Conservation (phyloP, 176 grass and related monocot species). For the Carex kokanica region DNA sequence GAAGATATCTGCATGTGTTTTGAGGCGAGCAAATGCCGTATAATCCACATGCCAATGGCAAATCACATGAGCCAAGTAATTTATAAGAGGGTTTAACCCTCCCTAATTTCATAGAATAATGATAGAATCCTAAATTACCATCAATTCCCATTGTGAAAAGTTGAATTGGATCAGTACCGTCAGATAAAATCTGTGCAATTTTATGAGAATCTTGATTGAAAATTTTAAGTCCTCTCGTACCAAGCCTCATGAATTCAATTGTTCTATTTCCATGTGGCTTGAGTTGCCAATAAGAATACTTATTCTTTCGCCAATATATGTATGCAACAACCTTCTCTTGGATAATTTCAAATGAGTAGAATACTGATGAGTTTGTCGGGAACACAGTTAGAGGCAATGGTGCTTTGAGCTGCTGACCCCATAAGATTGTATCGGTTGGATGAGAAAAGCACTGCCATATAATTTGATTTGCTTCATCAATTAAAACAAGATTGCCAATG, state of each 20-base stretch:
- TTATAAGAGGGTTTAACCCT: constrained; percentile 26
- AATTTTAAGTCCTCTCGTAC: constrained; percentile 29
- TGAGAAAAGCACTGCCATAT: constrained; percentile 56
- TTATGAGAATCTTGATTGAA: constrained; percentile 29
- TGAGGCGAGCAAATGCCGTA: constrained; percentile 33
- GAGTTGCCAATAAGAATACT: constrained; percentile 64
- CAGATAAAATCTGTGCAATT: constrained; percentile 30
- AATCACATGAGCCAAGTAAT: constrained; percentile 35
- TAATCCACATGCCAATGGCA: constrained; percentile 40
- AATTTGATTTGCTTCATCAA: constrained; percentile 35
- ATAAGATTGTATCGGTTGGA: constrained; percentile 42
- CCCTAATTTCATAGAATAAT: constrained; percentile 7
- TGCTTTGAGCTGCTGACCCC: constrained; percentile 30
- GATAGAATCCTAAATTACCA: constrained; percentile 38
- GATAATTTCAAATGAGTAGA: constrained; percentile 57
- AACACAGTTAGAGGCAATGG: constrained; percentile 9
- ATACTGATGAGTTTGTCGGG: neutral
- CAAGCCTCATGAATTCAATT: constrained; percentile 29
- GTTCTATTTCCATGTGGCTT: constrained; percentile 3
- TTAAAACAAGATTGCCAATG: constrained; percentile 49
- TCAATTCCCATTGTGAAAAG: constrained; percentile 22
- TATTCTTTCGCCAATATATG: constrained; percentile 34
- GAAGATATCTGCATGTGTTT: constrained; percentile 29
- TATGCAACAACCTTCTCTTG: constrained; percentile 44
- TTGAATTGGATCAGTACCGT: neutral